Evolutionary conservation across 805 yeast species (phyloP).

Genomic region (Saccharomycopsis fermentans): DNA sequence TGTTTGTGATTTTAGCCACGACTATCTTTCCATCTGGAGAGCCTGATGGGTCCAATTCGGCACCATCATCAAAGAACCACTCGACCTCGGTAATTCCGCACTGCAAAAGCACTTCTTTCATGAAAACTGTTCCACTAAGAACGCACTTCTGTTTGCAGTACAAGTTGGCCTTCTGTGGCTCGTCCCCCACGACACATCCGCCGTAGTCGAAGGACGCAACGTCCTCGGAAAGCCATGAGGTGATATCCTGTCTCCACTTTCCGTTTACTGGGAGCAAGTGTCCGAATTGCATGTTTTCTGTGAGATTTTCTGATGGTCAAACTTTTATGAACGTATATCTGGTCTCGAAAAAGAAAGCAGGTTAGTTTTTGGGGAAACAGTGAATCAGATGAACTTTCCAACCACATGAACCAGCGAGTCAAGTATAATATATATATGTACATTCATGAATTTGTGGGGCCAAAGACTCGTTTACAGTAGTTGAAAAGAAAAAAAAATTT

Average conservation of each 20-base stretch:
- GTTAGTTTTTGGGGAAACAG: no score
- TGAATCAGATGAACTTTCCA: no score
- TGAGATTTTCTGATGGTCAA: no score
- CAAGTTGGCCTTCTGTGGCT: conserved; percentile 58
- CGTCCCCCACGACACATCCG: conserved; percentile 87
- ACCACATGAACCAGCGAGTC: not conserved
- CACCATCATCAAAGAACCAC: conserved; percentile 73
- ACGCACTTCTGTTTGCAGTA: conserved; percentile 76
- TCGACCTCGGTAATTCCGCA: conserved; percentile 52
- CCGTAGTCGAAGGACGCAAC: conserved; percentile 93
- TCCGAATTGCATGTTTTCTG: conserved; percentile 15
- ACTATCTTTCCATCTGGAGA: conserved; percentile 42
- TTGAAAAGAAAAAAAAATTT: no score
- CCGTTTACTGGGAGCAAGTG: conserved; percentile 68
- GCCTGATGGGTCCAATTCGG: conserved; percentile 34
- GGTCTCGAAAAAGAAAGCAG: no score
- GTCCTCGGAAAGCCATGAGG: conserved; percentile 73
- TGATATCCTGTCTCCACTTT: conserved; percentile 70
- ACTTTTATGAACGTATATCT: no score
- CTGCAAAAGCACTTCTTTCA: conserved; percentile 71
- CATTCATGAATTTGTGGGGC: no score
- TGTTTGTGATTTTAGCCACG: conserved; percentile 61
- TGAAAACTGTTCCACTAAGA: conserved; percentile 82
- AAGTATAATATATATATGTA: no score
- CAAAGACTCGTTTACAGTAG: no score